Evolutionary conservation across 2,329 filamentous ascomycete species (phyloP).

Genomic region (Paracamarosporium sp.): DNA sequence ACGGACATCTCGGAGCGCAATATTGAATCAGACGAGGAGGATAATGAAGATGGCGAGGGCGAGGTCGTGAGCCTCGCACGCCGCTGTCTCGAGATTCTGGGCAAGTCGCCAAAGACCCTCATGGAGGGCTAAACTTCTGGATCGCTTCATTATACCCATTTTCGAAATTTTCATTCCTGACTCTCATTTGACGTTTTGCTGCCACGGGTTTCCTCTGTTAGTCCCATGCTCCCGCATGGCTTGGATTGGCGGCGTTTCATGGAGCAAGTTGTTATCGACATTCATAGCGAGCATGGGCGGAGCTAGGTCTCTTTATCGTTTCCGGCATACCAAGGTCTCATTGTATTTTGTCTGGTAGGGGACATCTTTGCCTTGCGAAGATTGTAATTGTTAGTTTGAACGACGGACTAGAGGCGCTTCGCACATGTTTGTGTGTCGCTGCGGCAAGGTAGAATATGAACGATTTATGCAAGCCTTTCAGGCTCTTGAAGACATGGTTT

Average conservation of each 20-base stretch:
- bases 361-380: constrained; percentile 15
- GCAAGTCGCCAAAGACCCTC: constrained; percentile 78
- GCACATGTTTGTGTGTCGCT: constrained; percentile 6
- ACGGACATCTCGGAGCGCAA: constrained; percentile 88
- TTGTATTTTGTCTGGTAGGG: constrained; percentile 18
- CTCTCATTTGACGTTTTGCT: constrained; percentile 31
- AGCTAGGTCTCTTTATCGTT: constrained; percentile 36
- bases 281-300: constrained; percentile 50
- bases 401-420: constrained; percentile 1
- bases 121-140: constrained; percentile 71
- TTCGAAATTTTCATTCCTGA: constrained; percentile 27
- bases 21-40: constrained; percentile 84
- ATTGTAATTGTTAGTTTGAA: constrained; percentile 25
- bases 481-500: background rate
- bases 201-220: constrained; percentile 31
- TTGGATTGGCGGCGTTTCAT: constrained; percentile 36
- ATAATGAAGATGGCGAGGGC: constrained; percentile 87
- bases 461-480: constrained; percentile 6
- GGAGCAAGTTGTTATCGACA: constrained; percentile 35
- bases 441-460: constrained; percentile 19
- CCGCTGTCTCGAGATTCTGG: constrained; percentile 85
- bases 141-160: constrained; percentile 29
- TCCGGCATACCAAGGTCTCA: constrained; percentile 42
- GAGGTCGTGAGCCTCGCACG: constrained; percentile 92
- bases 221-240: constrained; percentile 26